Evolutionary conservation across 306 rosid genomes (phyloP).

Genomic region (Vachellia pachyceras): DNA sequence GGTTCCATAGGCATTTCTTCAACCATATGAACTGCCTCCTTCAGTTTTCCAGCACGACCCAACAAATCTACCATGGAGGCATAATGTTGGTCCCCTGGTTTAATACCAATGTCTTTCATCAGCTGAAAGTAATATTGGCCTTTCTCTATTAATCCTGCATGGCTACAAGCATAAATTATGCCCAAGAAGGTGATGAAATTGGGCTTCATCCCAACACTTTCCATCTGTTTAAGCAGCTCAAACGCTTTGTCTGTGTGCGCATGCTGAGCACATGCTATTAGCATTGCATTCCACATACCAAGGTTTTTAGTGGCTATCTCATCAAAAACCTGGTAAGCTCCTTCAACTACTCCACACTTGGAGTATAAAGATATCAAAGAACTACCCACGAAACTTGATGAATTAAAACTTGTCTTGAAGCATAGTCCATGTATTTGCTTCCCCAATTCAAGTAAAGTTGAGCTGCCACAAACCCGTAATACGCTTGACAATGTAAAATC

Average conservation of each 20-base stretch:
- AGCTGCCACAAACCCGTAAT: conserved; percentile 66
- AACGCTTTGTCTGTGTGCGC: conserved; percentile 63
- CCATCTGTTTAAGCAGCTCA: conserved; percentile 63
- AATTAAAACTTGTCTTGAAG: conserved; percentile 72
- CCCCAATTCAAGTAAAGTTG: conserved; percentile 76
- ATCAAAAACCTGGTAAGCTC: conserved; percentile 65
- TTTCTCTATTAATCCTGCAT: conserved; percentile 78
- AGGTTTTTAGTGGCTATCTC: conserved; percentile 68
- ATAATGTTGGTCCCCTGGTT: conserved; percentile 76
- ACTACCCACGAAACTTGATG: conserved; percentile 80
- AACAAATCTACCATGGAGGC: conserved; percentile 86
- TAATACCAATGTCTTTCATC: conserved; percentile 76
- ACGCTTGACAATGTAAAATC: conserved; percentile 88
- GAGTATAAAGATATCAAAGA: conserved; percentile 79
- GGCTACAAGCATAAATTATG: conserved; percentile 87
- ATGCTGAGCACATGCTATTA: conserved; percentile 85
- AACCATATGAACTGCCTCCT: conserved; percentile 66
- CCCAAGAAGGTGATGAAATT: conserved; percentile 86
- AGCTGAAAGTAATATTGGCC: conserved; percentile 59
- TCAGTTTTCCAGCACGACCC: conserved; percentile 82
- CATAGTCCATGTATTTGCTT: conserved; percentile 73
- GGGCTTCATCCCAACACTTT: conserved; percentile 65
- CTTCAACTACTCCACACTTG: conserved; percentile 77
- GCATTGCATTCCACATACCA: conserved; percentile 94
- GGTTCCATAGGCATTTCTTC: conserved; percentile 75